Base-by-base conservation (phyloP, 2,329 filamentous ascomycete species). In the Diaporthe destruens region DNA sequence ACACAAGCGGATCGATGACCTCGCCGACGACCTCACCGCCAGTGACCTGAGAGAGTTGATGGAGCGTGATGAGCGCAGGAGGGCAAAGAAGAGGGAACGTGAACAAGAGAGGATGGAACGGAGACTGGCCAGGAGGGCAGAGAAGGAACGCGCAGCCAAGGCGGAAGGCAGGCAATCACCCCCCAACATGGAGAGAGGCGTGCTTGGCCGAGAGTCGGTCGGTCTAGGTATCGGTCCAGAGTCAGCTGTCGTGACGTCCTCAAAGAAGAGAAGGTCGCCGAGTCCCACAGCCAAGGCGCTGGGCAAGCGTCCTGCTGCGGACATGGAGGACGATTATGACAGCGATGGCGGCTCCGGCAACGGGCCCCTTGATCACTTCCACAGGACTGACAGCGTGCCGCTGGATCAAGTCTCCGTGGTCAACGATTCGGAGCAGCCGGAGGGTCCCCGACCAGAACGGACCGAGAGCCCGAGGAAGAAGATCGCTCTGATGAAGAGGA, bases 1-100 rank as follows among this genome's bases (percentile, higher is more conserved):
- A 3, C 89, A 89, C 76, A 90, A 92, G 82, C 83, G 90, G 78
- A 82, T 93, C 80, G 83, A 94, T 83, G 84, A 93, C 81, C 83
- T 98, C 56, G 96, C 95, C 29, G 93, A 98, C 79, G 92, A 94
- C 73, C 86, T 99, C 70, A 94, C 94, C 82, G 93, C 96, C 4
- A 90, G 92, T 68, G 95, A 94, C 77, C 81, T 99, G 51, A 89
- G 96, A 72, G 93, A 97, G 79, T 86, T 98, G 39, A 92, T 99
- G 89, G 96, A 99, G 77, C 87, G 96, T 73, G 96, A 99, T 79
- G 88, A 92, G 76, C 90, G 95, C 77, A 89, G 96, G 72, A 90
- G 89, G 75, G 94, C 98, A 76, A 90, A 91, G 80, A 95, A 93
- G 82, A 89, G 88, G 69, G 85, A 88, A 72, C 87, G 87, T 49